These are phyloP conservation scores for Simmondsia chinensis DNA, from an alignment of 148 eudicot species.

Conservation along the genomic window DNA sequence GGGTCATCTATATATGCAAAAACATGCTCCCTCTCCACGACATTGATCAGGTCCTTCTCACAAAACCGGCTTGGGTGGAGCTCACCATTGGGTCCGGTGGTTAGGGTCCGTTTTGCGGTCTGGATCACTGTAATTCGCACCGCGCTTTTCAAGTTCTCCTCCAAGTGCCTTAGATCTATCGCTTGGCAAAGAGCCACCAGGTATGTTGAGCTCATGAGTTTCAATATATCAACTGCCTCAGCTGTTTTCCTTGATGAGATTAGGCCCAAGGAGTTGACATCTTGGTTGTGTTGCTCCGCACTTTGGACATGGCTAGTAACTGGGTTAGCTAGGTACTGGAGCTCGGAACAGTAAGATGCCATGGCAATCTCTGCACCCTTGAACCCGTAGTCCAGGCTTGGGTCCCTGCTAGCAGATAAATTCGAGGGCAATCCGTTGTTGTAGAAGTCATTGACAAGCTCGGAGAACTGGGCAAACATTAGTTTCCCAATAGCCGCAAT, in stretches of 20 bases:
- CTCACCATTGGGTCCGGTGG: constrained; percentile 62
- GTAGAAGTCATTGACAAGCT: constrained; percentile 74
- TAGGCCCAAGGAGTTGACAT: constrained; percentile 78
- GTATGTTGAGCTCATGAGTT: constrained; percentile 76
- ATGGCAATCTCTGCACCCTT: constrained; percentile 86
- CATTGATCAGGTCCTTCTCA: constrained; percentile 60
- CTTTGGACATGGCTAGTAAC: constrained; percentile 90
- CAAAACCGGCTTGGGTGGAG: constrained; percentile 77
- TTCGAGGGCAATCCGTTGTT: constrained; percentile 87
- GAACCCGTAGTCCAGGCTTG: constrained; percentile 86
- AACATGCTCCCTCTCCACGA: constrained; percentile 62
- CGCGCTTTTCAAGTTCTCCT: constrained; percentile 49
- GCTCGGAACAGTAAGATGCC: constrained; percentile 89
- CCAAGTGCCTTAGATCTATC: constrained; percentile 63
- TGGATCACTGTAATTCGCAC: constrained; percentile 69
- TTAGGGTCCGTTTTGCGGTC: constrained; percentile 41
- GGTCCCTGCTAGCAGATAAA: constrained; percentile 71
- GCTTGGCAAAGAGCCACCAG: constrained; percentile 75
- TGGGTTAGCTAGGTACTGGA: constrained; percentile 71
- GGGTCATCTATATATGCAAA: constrained; percentile 72
- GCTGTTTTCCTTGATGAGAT: constrained; percentile 75
- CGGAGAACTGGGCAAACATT: constrained; percentile 81
- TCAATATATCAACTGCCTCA: constrained; percentile 71
- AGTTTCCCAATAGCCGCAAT: constrained; percentile 75
- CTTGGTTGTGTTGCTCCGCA: constrained; percentile 93